Conservation (phyloP, 257 asterid species). For the Datura wrightii region DNA sequence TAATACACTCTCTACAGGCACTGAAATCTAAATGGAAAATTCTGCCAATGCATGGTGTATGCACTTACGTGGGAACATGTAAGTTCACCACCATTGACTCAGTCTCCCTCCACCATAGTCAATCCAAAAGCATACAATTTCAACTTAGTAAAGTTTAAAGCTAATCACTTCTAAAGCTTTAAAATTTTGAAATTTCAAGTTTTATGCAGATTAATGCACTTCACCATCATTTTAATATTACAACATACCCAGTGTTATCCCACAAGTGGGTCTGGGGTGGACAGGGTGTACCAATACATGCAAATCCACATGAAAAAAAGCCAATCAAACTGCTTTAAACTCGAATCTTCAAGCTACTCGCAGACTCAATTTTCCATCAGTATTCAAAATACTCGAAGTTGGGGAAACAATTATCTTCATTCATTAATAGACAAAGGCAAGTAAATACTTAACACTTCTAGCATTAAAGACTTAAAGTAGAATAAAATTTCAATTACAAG, state of each 20-base stretch:
- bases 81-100: background rate
- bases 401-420: background rate
- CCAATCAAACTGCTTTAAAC: background rate
- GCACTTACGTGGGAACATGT: background rate
- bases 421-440: background rate
- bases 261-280: too few relatives aligned
- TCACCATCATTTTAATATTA: background rate
- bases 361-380: background rate
- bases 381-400: background rate
- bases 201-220: too few relatives aligned
- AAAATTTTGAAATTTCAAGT: background rate
- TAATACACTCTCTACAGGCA: background rate
- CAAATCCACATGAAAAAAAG: background rate
- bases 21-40: background rate
- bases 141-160: background rate
- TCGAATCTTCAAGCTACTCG: background rate
- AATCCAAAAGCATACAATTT: conserved; percentile 11
- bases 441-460: background rate
- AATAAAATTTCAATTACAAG: background rate
- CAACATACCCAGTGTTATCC: background rate
- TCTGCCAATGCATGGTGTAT: background rate
- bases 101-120: background rate
- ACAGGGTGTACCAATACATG: background rate
- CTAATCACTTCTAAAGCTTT: background rate
- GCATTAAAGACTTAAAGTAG: background rate